phyloP scores from a whole-genome alignment of 805 yeast genomes.

The Candida ficus region DNA sequence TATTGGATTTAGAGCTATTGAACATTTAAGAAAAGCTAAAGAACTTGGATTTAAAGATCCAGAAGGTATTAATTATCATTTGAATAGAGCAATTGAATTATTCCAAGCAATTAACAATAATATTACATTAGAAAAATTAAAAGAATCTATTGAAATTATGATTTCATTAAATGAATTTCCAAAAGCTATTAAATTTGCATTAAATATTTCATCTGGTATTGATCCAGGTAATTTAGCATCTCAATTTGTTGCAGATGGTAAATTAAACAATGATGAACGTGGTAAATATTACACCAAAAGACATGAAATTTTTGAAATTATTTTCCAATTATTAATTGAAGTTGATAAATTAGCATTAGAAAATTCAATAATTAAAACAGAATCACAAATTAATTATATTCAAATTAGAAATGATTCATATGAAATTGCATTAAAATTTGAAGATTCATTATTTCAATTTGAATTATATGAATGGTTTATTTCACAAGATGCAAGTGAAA shows the following conservation, averaged over 20 bases:
- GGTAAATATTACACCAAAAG: conserved; percentile 47
- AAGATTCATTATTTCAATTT: conserved; percentile 86
- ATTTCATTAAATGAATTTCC: conserved; percentile 70
- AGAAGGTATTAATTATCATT: conserved; percentile 61
- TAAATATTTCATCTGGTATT: conserved; percentile 66
- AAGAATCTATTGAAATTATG: conserved; percentile 77
- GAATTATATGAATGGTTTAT: conserved; percentile 92
- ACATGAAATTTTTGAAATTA: conserved; percentile 57
- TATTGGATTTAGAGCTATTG: conserved; percentile 88
- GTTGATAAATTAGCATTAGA: conserved; percentile 62
- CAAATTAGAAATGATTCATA: conserved; percentile 70
- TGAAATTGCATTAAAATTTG: conserved; percentile 62
- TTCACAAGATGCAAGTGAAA: conserved; percentile 67
- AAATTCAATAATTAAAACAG: conserved; percentile 16
- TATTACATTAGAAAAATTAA: conserved; percentile 70
- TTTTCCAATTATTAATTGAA: conserved; percentile 69
- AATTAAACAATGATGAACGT: conserved; percentile 45
- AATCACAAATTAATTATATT: conserved; percentile 27
- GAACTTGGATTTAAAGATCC: conserved; percentile 66
- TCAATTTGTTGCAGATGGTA: conserved; percentile 50
- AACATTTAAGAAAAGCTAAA: conserved; percentile 82
- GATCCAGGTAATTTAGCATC: conserved; percentile 58
- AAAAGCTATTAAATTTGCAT: conserved; percentile 79
- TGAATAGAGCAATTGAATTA: conserved; percentile 68
- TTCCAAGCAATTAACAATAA: conserved; percentile 78